phyloP scores from a whole-genome alignment of 1,139 yeast genomes.

The Hansenula lynferdii region DNA sequence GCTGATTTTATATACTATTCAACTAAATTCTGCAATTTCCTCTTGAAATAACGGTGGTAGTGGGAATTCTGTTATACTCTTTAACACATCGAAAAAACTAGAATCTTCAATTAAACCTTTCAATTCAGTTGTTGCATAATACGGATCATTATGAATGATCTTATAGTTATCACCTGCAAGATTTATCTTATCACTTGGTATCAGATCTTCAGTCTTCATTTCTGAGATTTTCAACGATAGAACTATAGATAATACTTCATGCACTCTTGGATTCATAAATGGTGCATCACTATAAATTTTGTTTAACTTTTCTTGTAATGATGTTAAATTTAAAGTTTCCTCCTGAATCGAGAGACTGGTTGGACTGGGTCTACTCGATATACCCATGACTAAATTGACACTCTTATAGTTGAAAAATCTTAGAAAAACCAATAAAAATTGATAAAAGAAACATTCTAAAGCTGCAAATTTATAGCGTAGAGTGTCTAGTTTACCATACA shows the following conservation, averaged over 20 bases:
- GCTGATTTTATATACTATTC: no score
- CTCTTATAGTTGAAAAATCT: conserved; percentile 17
- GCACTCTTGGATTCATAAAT: background rate
- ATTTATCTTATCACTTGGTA: background rate
- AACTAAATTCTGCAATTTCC: no score
- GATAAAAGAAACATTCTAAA: conserved; percentile 17
- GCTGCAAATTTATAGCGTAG: conserved; percentile 8
- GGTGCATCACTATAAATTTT: background rate
- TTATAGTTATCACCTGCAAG: no score
- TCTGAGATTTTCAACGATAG: background rate
- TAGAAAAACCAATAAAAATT: conserved; percentile 15
- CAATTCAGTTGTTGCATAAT: background rate
- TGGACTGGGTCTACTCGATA: background rate
- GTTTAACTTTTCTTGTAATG: conserved; percentile 6
- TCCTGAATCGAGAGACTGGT: background rate
- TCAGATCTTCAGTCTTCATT: background rate
- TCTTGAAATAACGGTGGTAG: background rate
- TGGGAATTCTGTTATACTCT: background rate
- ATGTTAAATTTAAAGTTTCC: conserved; percentile 4
- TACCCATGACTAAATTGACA: conserved; percentile 6
- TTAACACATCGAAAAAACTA: background rate
- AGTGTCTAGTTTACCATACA: conserved; percentile 4
- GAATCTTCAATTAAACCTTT: conserved; percentile 1
- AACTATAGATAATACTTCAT: background rate
- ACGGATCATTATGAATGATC: background rate